Percentiles rank a stretch among this genome's conserved stretches.
These are phyloP conservation scores for Metschnikowia noctiluminum DNA, from an alignment of 805 yeast genomes.

Conservation along the genomic window DNA sequence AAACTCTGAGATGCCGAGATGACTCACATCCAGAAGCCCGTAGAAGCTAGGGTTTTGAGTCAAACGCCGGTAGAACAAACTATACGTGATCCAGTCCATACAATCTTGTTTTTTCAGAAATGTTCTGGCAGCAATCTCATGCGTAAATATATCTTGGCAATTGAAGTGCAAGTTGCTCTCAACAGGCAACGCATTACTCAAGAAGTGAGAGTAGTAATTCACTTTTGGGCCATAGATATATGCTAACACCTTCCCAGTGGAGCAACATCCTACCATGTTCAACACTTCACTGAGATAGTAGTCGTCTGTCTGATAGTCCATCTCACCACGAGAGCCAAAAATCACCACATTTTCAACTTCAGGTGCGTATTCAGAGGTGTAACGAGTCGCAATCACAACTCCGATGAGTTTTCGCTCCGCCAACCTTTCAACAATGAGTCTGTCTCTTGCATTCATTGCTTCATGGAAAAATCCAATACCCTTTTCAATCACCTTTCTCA, in stretches of 20 bases:
- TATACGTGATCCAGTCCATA: conserved; percentile 84
- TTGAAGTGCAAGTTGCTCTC: conserved; percentile 67
- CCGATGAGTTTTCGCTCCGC: conserved; percentile 49
- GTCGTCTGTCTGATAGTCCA: conserved; percentile 40
- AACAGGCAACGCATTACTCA: conserved; percentile 73
- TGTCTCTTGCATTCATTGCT: conserved; percentile 56
- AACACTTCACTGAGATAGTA: conserved; percentile 62
- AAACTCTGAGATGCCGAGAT: conserved; percentile 71
- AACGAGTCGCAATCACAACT: conserved; percentile 60
- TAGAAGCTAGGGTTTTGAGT: conserved; percentile 85
- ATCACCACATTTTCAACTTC: conserved; percentile 55
- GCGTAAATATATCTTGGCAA: conserved; percentile 65
- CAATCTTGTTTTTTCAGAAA: conserved; percentile 76
- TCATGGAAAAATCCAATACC: conserved; percentile 68
- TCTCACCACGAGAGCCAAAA: conserved; percentile 67
- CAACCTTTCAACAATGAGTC: conserved; percentile 50
- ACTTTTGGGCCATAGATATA: conserved; percentile 54
- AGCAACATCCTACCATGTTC: conserved; percentile 57
- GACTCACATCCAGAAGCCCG: conserved; percentile 64
- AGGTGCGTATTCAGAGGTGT: conserved; percentile 50
- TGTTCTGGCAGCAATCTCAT: conserved; percentile 67
- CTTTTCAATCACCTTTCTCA: conserved; percentile 17
- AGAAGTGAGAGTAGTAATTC: conserved; percentile 66
- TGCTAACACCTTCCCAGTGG: conserved; percentile 42
- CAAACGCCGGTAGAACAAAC: conserved; percentile 78